Evolutionary conservation across 2,329 filamentous ascomycete species (phyloP).

Genomic region (Colletotrichum viniferum): DNA sequence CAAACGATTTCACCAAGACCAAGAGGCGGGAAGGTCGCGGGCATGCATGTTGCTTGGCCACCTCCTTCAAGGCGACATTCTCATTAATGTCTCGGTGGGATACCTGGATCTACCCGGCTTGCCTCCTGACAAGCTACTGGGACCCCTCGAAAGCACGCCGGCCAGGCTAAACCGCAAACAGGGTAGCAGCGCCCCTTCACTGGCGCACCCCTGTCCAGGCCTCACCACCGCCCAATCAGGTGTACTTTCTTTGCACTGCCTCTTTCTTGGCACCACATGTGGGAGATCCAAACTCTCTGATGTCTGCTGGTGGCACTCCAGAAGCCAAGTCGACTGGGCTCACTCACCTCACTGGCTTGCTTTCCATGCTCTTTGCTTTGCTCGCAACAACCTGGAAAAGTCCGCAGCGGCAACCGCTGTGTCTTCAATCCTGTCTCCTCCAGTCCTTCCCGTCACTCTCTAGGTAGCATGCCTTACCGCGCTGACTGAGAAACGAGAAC

Average conservation of each 20-base stretch:
- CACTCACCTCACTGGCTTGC: not conserved
- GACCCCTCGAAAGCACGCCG: conserved; percentile 4
- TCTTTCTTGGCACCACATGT: conserved; percentile 22
- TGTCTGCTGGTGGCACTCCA: not conserved
- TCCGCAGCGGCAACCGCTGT: not conserved
- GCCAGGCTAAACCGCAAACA: not conserved
- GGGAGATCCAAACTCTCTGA: conserved; percentile 20
- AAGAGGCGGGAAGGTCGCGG: not conserved
- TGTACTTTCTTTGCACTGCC: conserved; percentile 22
- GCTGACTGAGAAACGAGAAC: not conserved
- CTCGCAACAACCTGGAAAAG: not conserved
- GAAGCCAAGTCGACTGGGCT: not conserved
- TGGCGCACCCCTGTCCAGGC: conserved; percentile 1
- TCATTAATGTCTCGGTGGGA: not conserved
- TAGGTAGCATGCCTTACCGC: not conserved
- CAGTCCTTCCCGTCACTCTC: not conserved
- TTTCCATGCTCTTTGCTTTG: not conserved
- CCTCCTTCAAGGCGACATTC: not conserved
- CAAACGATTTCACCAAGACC: not conserved
- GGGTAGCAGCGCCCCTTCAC: not conserved
- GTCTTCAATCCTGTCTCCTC: not conserved
- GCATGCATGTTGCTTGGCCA: not conserved
- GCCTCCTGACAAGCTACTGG: conserved; percentile 18
- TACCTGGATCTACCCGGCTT: conserved; percentile 2
- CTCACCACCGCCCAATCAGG: conserved; percentile 1